Base-by-base conservation (phyloP, 768 basidiomycete species). In the Kwoniella sp. region DNA sequence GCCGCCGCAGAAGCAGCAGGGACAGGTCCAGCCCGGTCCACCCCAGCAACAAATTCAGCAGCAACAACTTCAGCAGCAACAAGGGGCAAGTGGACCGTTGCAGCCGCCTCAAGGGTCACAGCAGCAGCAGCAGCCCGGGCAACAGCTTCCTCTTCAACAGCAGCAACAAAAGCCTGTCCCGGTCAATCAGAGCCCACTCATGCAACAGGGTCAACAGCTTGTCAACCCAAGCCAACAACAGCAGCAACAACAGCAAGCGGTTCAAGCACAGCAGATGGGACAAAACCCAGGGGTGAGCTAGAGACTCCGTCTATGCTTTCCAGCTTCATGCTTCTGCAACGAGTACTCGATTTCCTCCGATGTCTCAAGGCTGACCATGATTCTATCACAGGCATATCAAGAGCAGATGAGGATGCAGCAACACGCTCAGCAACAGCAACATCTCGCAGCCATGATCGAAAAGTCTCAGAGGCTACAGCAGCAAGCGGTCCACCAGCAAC, bases 361-460 rank as follows among this genome's bases (percentile, higher is more conserved):
- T n/a, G n/a, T n/a, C n/a, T n/a, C 17, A n/a, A 46, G 17, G 49
- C 49, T 50, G 40, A 50, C 28, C 25, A n/a, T 29, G 8, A 26
- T 33, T 34, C 15, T 26, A 3, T 14, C 12, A 14, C 11, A 52
- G 50, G 22, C 26, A 2, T 54, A 54, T 29, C 52, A 54, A 27
- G 52, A 54, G 20, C 53, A 49, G 33, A 47, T 55, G 40, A 54
- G 50, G 32, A 40, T 55, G 9, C 45, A 60, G 33, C 57, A 59
- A 25, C 57, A 62, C 22, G 46, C 47, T 14, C 60, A 59, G 33
- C 57, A 59, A 28, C 56, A 60, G 42, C 56, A 58, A 36, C 51
- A 50, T 20, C 25, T 60, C 25, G 46, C 53, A 8, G 38, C 52
- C 27, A 59, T 59, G 46, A 25, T 59, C 7, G 54, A 60, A 28